Evolutionary conservation across 1,139 yeast species (phyloP), one percentile per base, ranked within the genome.

Genomic region (Geotrichum reessii): DNA sequence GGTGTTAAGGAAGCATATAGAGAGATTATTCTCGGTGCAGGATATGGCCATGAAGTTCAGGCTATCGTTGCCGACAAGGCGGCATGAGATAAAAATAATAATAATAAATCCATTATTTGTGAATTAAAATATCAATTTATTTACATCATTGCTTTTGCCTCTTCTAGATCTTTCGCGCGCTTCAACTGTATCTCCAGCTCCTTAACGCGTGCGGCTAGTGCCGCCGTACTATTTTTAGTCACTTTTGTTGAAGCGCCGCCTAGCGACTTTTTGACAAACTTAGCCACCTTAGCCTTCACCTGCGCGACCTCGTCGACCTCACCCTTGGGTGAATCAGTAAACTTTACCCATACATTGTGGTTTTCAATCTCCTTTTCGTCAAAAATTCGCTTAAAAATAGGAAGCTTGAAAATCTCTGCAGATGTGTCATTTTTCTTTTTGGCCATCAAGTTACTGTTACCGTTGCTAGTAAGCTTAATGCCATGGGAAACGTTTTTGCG

Each of bases 351-450:
- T 12, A 68, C 28, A 17, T 68, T 69, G 42, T 69, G 71, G 11
- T 56, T 58, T 17, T 55, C 57, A 25, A 60, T 49, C 12, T 65
- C 68, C 19, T 60, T 48, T 1, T 61, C 58, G 25, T 64, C 65
- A 21, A 65, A 40, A 3, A 64, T 62, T 40, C 73, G 64, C 56
- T 69, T 69, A 46, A 70, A 61, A 50, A 63, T 62, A 19, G 72
- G 73, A 24, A 69, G 56, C 40, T 62, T 66, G 51, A 60, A 50
- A 5, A 55, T 40, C 17, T 51, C 48, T 2, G 31, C 47, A 5
- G 53, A 37, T 21, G 25, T 53, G 9, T 40, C 49, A n/a, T 53
- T 50, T 24, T 57, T 55, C 17, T 25, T 40, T n/a, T 50, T 42
- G n/a, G 56, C 50, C 19, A 55, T 52, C 19, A 53, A 2, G 19